Evolutionary conservation across 2,329 filamentous ascomycete species (phyloP), one percentile per base, ranked within the genome.

Genomic region (Botrytis sinoallii): DNA sequence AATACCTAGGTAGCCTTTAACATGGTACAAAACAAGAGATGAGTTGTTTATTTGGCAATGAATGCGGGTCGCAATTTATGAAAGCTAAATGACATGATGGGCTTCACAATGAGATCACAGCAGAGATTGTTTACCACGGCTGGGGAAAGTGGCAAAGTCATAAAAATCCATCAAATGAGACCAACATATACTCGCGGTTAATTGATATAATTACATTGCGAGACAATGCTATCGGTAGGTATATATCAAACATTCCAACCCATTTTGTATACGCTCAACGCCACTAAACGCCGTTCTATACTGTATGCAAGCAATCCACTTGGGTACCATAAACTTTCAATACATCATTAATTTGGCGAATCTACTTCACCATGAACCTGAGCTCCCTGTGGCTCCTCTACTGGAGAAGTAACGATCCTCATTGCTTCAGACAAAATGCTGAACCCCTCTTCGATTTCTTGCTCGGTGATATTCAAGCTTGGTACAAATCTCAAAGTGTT

Each of bases 401-500:
- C 73, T 55, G 72, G 71, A 16, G 59, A 70, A 46, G 73, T 57
- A 25, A 75, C 77, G 52, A 78, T 74, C 20, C 68, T 74, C 64
- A 92, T 89, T 7, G 89, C 88, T 78, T 93, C 87, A 77, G 91
- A 92, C 75, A 98, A 81, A 71, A 97, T 94, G 60, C 85, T 84
- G 82, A 98, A 84, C 0, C 93, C 94, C 76, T 92, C 86, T 77
- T 90, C 86, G 77, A 98, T 96, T 86, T 98, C 93, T 40, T 88
- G 88, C 78, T 93, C 90, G 0, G 89, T 92, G 74, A 99, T 92
- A 9, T 91, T 90, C 80, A 99, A 84, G 75, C 93, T 92, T 46
- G 96, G 96, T 73, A 98, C 94, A 79, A 99, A 97, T 66, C 96
- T 88, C 78, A 99, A 84, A 14, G 95, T 98, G 81, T 98, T 97